phyloP scores from a whole-genome alignment of 1,284 basidiomycete genomes.

The Sporisorium iseilematis-ciliati region DNA sequence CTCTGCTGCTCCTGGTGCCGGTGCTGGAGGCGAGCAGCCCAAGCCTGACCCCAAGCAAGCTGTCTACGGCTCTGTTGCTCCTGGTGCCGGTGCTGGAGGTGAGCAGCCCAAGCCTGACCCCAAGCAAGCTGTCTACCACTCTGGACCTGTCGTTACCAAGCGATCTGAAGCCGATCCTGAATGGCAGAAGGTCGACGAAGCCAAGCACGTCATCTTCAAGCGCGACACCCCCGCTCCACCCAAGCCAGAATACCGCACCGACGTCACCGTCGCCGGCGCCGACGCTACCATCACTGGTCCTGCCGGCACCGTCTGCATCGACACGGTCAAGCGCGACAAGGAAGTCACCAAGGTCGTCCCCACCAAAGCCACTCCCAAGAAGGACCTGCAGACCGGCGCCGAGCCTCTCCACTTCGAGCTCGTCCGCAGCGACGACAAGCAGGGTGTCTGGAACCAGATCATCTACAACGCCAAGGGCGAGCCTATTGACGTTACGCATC shows the following conservation, averaged over 20 bases:
- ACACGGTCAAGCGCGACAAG: constrained; percentile 43
- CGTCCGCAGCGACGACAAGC: constrained; percentile 21
- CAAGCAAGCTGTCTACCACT: constrained; percentile 1
- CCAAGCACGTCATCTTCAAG: constrained; percentile 14
- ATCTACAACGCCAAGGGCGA: constrained; percentile 35
- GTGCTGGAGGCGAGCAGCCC: neutral
- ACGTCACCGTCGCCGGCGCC: neutral
- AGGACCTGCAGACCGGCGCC: neutral
- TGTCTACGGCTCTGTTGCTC: neutral
- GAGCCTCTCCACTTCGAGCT: constrained; percentile 33
- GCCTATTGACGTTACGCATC: constrained; percentile 25
- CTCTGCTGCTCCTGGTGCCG: neutral
- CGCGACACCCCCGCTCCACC: constrained; percentile 4
- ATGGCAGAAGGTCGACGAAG: constrained; percentile 5
- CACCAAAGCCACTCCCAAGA: constrained; percentile 14
- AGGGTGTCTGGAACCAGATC: constrained; percentile 34
- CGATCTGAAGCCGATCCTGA: constrained; percentile 7
- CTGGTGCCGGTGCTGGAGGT: neutral
- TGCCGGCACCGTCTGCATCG: constrained; percentile 27
- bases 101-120: neutral
- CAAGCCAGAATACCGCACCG: neutral
- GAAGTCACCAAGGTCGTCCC: constrained; percentile 40
- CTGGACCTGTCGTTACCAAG: constrained; percentile 18
- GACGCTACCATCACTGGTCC: neutral
- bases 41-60: constrained; percentile 1